A percentile compares a stretch with the other conserved stretches of the same genome.
Evolutionary conservation across 306 rosid species (phyloP).

Genomic region (Coriaria nepalensis): DNA sequence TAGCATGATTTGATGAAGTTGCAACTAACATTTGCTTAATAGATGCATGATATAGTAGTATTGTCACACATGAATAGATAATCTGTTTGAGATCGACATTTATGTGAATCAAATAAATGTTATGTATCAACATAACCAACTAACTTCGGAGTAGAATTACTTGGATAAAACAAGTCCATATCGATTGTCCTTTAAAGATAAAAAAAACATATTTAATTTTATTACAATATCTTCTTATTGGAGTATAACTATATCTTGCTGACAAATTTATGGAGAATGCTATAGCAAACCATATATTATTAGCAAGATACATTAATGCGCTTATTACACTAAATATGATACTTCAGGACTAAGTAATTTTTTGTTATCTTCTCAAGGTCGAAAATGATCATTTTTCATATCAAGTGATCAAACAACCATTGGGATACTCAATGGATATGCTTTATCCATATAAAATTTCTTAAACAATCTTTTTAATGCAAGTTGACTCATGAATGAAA

Average conservation of each 20-base stretch:
- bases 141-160: background rate
- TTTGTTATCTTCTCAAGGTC: no score
- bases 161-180: no score
- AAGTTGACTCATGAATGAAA: no score
- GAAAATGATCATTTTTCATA: no score
- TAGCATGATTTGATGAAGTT: conserved; percentile 7
- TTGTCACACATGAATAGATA: conserved; percentile 1
- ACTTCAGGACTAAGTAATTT: no score
- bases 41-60: background rate
- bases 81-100: background rate
- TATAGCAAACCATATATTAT: background rate
- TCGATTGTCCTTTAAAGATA: no score
- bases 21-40: background rate
- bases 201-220: no score
- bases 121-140: background rate
- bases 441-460: no score
- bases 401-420: no score
- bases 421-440: no score
- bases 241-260: background rate
- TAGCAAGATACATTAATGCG: background rate
- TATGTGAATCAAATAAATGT: conserved; percentile 1
- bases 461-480: no score
- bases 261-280: background rate
- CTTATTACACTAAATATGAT: background rate
- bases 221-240: no score